These are phyloP conservation scores for Moelleriella libera DNA, from an alignment of 2,329 filamentous ascomycete species.

Conservation along the genomic window DNA sequence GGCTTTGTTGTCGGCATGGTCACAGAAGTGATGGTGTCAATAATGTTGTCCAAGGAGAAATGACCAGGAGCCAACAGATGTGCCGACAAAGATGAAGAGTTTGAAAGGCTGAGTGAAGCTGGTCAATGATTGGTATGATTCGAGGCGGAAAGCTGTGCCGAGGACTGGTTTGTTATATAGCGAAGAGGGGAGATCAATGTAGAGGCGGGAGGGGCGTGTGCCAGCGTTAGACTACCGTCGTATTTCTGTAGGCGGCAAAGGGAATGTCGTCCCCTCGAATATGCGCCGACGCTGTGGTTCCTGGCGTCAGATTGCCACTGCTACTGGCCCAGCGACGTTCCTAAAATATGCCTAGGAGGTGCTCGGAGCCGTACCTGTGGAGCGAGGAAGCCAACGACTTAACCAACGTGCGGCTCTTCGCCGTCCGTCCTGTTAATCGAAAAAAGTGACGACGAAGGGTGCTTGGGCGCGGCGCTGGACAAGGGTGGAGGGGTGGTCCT, in stretches of 20 bases:
- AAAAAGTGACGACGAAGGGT: background rate
- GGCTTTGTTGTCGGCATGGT: conserved; percentile 39
- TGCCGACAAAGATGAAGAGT: background rate
- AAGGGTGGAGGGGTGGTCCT: background rate
- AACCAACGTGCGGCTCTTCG: background rate
- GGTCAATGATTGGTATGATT: background rate
- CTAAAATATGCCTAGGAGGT: background rate
- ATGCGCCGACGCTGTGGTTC: conserved; percentile 11
- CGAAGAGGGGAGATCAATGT: conserved; percentile 1
- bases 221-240: conserved; percentile 2
- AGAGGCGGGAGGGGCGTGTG: conserved; percentile 1
- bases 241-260: conserved; percentile 9
- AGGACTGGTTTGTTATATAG: conserved; percentile 6
- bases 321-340: background rate
- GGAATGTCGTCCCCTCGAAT: conserved; percentile 8
- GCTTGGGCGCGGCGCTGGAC: background rate
- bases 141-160: conserved; percentile 1
- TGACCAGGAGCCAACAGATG: background rate
- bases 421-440: background rate
- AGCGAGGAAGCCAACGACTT: background rate
- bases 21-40: conserved; percentile 9
- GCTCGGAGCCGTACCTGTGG: background rate
- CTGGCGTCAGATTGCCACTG: conserved; percentile 7
- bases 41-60: background rate
- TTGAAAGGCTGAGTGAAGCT: too few species aligned